Percentiles rank a stretch among this genome's conserved stretches.
phyloP scores from a whole-genome alignment of 257 asterid genomes.

The Nicotiana otophora region DNA sequence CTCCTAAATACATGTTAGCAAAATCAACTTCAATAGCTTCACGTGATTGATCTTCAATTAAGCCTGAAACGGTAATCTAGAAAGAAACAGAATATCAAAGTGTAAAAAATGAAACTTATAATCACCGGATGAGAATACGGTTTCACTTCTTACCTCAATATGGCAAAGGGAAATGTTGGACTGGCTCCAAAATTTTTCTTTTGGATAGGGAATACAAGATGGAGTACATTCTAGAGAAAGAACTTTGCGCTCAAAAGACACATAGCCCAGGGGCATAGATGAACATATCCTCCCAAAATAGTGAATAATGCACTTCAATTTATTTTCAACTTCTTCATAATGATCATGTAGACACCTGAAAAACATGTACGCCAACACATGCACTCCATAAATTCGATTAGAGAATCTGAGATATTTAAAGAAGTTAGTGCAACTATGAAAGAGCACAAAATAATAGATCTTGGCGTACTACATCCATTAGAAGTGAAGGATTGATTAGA shows the following conservation, averaged over 20 bases:
- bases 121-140: neutral
- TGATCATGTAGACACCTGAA: conserved; percentile 60
- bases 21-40: conserved; percentile 92
- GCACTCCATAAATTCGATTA: neutral
- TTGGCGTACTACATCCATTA: neutral
- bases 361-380: conserved; percentile 1
- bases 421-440: neutral
- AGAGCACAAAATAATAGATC: neutral
- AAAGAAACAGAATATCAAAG: conserved; percentile 8
- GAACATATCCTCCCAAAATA: conserved; percentile 68
- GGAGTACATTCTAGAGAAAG: conserved; percentile 38
- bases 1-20: conserved; percentile 83
- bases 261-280: conserved; percentile 55
- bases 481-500: neutral
- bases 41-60: conserved; percentile 64
- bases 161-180: conserved; percentile 56
- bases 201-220: conserved; percentile 39
- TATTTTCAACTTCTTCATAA: conserved; percentile 46
- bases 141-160: conserved; percentile 48
- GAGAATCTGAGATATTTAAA: neutral
- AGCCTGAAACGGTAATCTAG: conserved; percentile 57
- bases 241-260: conserved; percentile 82
- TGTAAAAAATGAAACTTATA: neutral
- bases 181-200: conserved; percentile 55
- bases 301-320: conserved; percentile 78